These are phyloP conservation scores for Benincasa hispida DNA, from an alignment of 306 rosid species.

Conservation along the genomic window DNA sequence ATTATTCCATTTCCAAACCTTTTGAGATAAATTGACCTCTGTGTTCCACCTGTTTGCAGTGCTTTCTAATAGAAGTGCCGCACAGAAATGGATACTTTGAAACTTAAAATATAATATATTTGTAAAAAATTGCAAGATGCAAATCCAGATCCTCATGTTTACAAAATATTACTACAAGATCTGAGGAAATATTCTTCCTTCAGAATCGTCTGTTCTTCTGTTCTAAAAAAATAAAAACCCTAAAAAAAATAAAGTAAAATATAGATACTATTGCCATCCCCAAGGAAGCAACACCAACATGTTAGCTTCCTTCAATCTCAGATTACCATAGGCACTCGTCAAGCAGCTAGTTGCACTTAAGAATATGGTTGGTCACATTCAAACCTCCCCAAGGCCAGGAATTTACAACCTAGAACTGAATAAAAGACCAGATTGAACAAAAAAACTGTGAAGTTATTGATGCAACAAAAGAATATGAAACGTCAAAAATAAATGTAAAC, in stretches of 20 bases:
- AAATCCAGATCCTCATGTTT: neutral
- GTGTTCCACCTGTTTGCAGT: neutral
- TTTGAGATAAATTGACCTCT: neutral
- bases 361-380: constrained; percentile 40
- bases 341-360: constrained; percentile 28
- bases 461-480: constrained; percentile 67
- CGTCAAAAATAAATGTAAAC: neutral
- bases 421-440: constrained; percentile 33
- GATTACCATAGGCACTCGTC: neutral
- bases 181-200: neutral
- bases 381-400: constrained; percentile 23
- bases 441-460: constrained; percentile 32
- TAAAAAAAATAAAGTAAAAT: neutral
- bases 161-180: constrained; percentile 5
- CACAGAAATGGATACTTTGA: neutral
- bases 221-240: neutral
- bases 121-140: neutral
- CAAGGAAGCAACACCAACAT: constrained; percentile 9
- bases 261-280: constrained; percentile 1
- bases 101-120: neutral
- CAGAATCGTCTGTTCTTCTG: neutral
- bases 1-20: neutral
- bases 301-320: constrained; percentile 4
- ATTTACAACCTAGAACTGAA: constrained; percentile 19
- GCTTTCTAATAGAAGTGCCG: neutral